Conservation (phyloP, 108 stramenopile genomes). For the Nannochloropsis oceanica region DNA sequence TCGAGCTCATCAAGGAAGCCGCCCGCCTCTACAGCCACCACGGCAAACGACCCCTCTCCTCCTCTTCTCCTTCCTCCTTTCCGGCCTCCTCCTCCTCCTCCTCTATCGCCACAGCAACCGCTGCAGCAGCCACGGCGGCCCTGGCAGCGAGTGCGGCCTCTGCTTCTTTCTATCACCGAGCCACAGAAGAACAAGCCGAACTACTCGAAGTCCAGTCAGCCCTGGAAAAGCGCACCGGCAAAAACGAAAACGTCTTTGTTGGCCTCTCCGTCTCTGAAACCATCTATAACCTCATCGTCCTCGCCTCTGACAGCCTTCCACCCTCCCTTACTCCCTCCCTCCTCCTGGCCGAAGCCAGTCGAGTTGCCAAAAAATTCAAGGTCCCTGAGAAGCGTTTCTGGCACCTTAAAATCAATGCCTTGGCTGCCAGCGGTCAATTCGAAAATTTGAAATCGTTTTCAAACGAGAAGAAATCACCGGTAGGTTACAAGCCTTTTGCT, state of each 20-base stretch:
- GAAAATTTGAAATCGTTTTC: conserved; percentile 20
- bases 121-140: not conserved
- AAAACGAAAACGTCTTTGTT: conserved; percentile 7
- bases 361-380: conserved; percentile 18
- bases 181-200: conserved; percentile 27
- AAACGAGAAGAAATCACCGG: conserved; percentile 21
- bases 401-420: conserved; percentile 32
- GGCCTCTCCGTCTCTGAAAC: conserved; percentile 33
- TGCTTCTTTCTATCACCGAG: conserved; percentile 13
- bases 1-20: not conserved
- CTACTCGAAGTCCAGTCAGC: conserved; percentile 24
- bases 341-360: conserved; percentile 8
- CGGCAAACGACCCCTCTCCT: not conserved
- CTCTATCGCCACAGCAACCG: not conserved
- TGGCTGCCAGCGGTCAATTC: conserved; percentile 29
- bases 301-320: not conserved
- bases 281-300: conserved; percentile 17
- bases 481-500: conserved; percentile 35
- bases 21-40: not conserved
- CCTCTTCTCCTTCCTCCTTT: not conserved
- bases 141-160: not conserved
- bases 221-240: conserved; percentile 4
- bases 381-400: conserved; percentile 34
- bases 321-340: not conserved
- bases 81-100: not conserved